Conservation (phyloP, 2,329 filamentous ascomycete species). For the Microsporum canis region DNA sequence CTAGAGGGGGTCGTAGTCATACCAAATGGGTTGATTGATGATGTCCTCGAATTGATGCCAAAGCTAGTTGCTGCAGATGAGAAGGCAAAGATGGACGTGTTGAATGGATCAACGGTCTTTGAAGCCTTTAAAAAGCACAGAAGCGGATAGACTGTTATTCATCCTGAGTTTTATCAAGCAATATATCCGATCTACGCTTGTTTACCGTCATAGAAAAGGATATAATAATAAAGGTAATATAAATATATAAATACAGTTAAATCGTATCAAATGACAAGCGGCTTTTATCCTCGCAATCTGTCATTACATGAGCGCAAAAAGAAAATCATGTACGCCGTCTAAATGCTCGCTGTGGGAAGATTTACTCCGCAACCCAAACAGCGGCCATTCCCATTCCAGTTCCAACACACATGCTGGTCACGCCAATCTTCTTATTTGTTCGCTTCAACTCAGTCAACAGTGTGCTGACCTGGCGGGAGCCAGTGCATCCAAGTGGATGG, state of each 20-base stretch:
- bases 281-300: neutral
- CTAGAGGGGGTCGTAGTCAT: constrained; percentile 60
- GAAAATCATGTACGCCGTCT: neutral
- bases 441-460: constrained; percentile 80
- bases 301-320: neutral
- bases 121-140: constrained; percentile 55
- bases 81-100: constrained; percentile 54
- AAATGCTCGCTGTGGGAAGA: neutral
- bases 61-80: constrained; percentile 43
- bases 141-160: neutral
- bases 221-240: neutral
- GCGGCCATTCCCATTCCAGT: constrained; percentile 98
- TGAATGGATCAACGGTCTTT: constrained; percentile 48
- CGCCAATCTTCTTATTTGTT: constrained; percentile 71
- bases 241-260: neutral
- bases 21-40: constrained; percentile 48
- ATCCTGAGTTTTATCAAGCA: no score
- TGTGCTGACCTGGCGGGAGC: constrained; percentile 85
- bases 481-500: constrained; percentile 88
- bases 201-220: neutral
- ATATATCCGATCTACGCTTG: no score
- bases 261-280: neutral
- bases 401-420: constrained; percentile 93
- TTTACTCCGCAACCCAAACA: constrained; percentile 85
- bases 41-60: constrained; percentile 52